phyloP scores from a whole-genome alignment of 768 basidiomycete genomes.

The Lactifluus piperatus region DNA sequence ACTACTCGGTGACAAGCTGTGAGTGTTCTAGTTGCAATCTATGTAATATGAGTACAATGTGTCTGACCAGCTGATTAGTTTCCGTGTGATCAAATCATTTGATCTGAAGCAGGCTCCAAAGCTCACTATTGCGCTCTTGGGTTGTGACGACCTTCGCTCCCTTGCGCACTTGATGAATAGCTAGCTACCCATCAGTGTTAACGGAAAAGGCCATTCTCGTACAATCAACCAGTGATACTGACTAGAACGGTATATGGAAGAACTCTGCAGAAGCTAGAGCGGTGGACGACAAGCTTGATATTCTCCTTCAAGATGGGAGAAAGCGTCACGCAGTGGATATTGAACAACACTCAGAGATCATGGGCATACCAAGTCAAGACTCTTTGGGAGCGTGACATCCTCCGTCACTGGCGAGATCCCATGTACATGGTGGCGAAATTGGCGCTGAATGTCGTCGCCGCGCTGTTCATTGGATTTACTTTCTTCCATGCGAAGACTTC shows the following conservation, averaged over 20 bases:
- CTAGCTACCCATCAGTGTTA: constrained; percentile 67
- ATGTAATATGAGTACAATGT: constrained; percentile 18
- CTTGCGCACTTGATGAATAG: constrained; percentile 84
- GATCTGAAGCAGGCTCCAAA: constrained; percentile 85
- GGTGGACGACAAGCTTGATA: constrained; percentile 35
- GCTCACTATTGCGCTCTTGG: constrained; percentile 73
- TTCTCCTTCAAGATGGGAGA: constrained; percentile 33
- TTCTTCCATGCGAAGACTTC: constrained; percentile 31
- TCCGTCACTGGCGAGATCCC: constrained; percentile 34
- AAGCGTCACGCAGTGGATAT: constrained; percentile 23
- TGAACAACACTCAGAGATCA: constrained; percentile 23
- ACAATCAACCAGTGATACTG: constrained; percentile 21
- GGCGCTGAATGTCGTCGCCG: constrained; percentile 27
- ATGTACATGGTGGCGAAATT: constrained; percentile 35
- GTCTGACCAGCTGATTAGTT: constrained; percentile 27
- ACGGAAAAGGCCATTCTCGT: constrained; percentile 40
- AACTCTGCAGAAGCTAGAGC: constrained; percentile 33
- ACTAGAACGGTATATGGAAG: constrained; percentile 47
- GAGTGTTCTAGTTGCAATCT: constrained; percentile 22
- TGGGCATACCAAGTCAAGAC: constrained; percentile 31
- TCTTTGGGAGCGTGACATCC: constrained; percentile 27
- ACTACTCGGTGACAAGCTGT: constrained; percentile 71
- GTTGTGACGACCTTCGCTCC: constrained; percentile 76
- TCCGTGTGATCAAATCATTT: constrained; percentile 56
- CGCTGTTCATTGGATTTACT: constrained; percentile 36